Base-by-base conservation (phyloP, 768 basidiomycete species). In the Lentinula raphanica region DNA sequence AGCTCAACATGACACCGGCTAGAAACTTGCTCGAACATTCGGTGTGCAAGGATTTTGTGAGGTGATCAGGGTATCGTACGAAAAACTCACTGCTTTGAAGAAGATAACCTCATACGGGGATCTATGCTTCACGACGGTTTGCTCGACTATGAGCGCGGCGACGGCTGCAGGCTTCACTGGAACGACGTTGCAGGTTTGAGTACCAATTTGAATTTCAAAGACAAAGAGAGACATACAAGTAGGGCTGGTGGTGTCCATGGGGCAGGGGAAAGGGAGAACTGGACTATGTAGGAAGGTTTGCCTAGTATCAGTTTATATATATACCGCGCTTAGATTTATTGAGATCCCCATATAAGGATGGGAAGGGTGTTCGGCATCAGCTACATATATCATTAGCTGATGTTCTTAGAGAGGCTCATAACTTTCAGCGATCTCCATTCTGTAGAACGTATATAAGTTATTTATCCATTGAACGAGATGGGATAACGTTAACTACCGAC, bases 1-100 rank as follows among this genome's bases (percentile, higher is more conserved):
- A 89, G 6, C 87, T 87, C n/a, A 89, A 66, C 82, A 89, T 87
- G 31, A 79, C 76, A 17, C 88, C 88, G 28, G 86, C 88, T 57
- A 83, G 71, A 50, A 88, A 79, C 87, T 89, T 44, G 32, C 13
- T 35, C 32, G 13, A 3, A n/a, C 9, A 49, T n/a, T 15, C 27
- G 27, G 19, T 35, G 27, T 29, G 3, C 42, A 21, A 59, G 38
- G 56, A 46, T 2, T 19, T 53, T 21, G 48, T 21, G 1, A 51
- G 23, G 29, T 21, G 27, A 25, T 32, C n/a, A n/a, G n/a, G n/a
- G n/a, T n/a, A n/a, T n/a, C n/a, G n/a, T n/a, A n/a, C n/a, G n/a
- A 29, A 32, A 2, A n/a, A 74, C 84, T 59, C 59, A 88, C 88
- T 5, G 87, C 85, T 69, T 90, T 90, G 59, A 86, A 67, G 68